These are phyloP conservation scores for Fusarium sp. DNA, from an alignment of 2,329 filamentous ascomycete genomes.

Conservation along the genomic window DNA sequence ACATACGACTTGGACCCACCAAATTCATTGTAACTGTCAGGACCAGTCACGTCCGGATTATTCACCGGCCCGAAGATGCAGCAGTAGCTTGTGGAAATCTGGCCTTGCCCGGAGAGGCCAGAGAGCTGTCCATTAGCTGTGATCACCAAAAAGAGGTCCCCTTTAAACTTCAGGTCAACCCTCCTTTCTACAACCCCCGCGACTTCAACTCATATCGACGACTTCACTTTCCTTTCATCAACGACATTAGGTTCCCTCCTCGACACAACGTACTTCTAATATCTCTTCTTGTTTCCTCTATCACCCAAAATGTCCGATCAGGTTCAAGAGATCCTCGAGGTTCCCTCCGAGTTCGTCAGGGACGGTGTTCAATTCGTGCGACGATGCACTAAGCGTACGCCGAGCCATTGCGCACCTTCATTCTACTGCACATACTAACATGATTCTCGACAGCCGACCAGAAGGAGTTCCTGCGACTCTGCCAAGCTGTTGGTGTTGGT, in stretches of 20 bases:
- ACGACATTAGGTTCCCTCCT: slow-evolving; percentile 16
- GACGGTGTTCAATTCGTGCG: slow-evolving; percentile 72
- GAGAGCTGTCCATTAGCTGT: slow-evolving; percentile 37
- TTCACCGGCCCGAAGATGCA: slow-evolving; percentile 16
- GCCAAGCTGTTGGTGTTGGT: slow-evolving; percentile 73
- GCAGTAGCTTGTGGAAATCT: slow-evolving; percentile 9
- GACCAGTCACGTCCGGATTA: slow-evolving; percentile 9
- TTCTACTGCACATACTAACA: slow-evolving; percentile 5
- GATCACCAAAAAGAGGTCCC: slow-evolving; percentile 35
- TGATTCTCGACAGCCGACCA: slow-evolving; percentile 50
- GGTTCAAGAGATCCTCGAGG: slow-evolving; percentile 76
- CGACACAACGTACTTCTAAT: slow-evolving; percentile 27
- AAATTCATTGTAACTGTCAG: not conserved
- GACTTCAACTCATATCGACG: slow-evolving; percentile 30
- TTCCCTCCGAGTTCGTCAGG: slow-evolving; percentile 72
- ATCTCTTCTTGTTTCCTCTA: slow-evolving; percentile 3
- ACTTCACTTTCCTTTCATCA: slow-evolving; percentile 5
- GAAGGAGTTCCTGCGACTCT: slow-evolving; percentile 58
- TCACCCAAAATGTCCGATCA: slow-evolving; percentile 69
- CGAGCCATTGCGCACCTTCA: not conserved
- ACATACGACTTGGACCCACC: slow-evolving; percentile 16
- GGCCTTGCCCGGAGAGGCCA: slow-evolving; percentile 32
- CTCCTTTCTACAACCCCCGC: slow-evolving; percentile 35
- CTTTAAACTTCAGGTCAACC: slow-evolving; percentile 33
- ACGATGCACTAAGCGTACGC: slow-evolving; percentile 71